Conservation (phyloP, 495 filamentous ascomycete species). For the Chaetomium cochliodes region DNA sequence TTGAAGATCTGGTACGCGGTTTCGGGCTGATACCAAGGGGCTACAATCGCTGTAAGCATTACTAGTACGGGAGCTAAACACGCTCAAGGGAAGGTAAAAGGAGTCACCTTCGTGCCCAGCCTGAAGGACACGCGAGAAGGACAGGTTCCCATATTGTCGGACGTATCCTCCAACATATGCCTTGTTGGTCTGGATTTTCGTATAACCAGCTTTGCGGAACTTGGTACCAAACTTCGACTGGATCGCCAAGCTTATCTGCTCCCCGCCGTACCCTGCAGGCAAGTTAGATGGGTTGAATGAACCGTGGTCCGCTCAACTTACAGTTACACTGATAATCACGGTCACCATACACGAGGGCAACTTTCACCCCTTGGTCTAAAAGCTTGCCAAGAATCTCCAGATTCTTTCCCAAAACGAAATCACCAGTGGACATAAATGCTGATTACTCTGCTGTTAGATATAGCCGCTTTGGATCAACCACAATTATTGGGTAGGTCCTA, state of each 20-base stretch:
- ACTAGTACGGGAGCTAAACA: neutral
- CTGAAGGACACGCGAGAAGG: slow-evolving; percentile 60
- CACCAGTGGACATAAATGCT: slow-evolving; percentile 53
- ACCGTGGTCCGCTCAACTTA: neutral
- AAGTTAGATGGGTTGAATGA: neutral
- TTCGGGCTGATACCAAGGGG: slow-evolving; percentile 63
- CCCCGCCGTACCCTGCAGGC: slow-evolving; percentile 45
- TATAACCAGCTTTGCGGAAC: slow-evolving; percentile 50
- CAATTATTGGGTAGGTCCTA: neutral
- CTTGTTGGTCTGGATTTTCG: slow-evolving; percentile 49
- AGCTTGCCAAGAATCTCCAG: slow-evolving; percentile 50
- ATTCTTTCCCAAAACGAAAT: slow-evolving; percentile 45
- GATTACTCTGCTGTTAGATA: neutral
- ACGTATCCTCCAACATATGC: slow-evolving; percentile 56
- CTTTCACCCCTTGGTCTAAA: slow-evolving; percentile 57
- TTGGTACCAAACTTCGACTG: slow-evolving; percentile 33
- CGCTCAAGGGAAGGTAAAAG: neutral
- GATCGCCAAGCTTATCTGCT: slow-evolving; percentile 57
- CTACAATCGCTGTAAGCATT: slow-evolving; percentile 28
- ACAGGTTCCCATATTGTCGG: slow-evolving; percentile 60
- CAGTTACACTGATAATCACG: slow-evolving; percentile 64
- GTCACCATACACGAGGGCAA: slow-evolving; percentile 63
- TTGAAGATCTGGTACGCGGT: slow-evolving; percentile 26
- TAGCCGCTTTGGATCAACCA: too few relatives aligned
- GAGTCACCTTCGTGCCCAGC: slow-evolving; percentile 49